phyloP scores from a whole-genome alignment of 2,329 filamentous ascomycete species.

The Hypoxylon rubiginosum region DNA sequence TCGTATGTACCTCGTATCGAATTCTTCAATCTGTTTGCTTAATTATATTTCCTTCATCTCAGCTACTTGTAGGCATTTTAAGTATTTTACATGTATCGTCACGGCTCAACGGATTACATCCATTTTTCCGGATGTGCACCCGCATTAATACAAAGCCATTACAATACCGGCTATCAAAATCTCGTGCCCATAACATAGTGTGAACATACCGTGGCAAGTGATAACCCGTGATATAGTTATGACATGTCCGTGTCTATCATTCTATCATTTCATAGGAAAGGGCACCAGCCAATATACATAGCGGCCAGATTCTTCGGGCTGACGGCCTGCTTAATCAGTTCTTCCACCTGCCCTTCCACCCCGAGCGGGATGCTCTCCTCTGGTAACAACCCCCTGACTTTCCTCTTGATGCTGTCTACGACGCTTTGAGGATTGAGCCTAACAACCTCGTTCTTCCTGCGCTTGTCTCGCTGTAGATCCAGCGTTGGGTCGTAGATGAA shows the following conservation, averaged over 20 bases:
- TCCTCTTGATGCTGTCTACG: constrained; percentile 87
- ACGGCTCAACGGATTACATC: not conserved
- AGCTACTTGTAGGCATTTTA: not conserved
- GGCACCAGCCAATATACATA: constrained; percentile 98
- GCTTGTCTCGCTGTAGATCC: constrained; percentile 84
- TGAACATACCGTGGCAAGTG: not conserved
- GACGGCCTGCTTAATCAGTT: constrained; percentile 88
- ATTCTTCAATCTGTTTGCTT: not conserved
- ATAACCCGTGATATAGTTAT: not conserved
- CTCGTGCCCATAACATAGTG: not conserved
- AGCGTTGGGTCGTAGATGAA: constrained; percentile 98
- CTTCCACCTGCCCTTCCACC: constrained; percentile 97
- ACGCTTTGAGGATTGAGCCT: constrained; percentile 77
- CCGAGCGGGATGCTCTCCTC: constrained; percentile 93
- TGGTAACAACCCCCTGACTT: constrained; percentile 85
- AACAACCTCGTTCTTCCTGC: constrained; percentile 64
- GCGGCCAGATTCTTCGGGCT: constrained; percentile 82
- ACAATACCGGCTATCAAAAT: not conserved
- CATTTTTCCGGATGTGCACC: not conserved
- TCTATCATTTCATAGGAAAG: constrained; percentile 62
- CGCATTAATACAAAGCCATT: not conserved
- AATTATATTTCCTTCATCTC: not conserved
- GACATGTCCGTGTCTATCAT: not conserved
- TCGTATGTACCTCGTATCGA: too few species aligned
- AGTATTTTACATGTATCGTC: not conserved